phyloP scores from a whole-genome alignment of 768 basidiomycete species.

The Russula sp. region DNA sequence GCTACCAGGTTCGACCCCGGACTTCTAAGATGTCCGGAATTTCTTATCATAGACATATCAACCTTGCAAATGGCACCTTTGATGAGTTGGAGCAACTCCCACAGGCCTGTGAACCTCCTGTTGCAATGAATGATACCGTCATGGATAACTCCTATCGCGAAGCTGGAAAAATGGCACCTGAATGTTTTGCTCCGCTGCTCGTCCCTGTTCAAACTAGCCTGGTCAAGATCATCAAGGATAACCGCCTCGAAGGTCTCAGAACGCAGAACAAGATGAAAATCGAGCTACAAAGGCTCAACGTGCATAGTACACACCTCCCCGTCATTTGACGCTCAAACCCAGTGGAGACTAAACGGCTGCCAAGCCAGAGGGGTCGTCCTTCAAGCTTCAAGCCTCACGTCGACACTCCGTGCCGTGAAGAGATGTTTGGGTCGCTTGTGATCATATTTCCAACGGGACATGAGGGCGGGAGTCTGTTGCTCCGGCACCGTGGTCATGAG shows the following conservation, averaged over 20 bases:
- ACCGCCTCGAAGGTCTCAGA: background rate
- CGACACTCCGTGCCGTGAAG: background rate
- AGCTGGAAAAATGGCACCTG: background rate
- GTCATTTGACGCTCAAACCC: background rate
- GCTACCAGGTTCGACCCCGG: conserved; percentile 23
- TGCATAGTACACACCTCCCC: background rate
- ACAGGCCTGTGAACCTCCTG: background rate
- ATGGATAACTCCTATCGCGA: background rate
- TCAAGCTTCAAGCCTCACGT: background rate
- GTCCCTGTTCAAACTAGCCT: background rate
- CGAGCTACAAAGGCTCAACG: background rate
- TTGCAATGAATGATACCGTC: background rate
- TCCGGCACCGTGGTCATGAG: conserved; percentile 31
- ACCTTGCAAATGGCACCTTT: background rate
- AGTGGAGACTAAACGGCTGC: background rate
- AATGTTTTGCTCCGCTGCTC: background rate
- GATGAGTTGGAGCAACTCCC: background rate
- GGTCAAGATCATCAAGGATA: background rate
- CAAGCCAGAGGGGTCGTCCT: background rate
- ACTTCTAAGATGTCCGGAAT: background rate
- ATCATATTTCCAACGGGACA: conserved; percentile 27
- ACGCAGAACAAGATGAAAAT: background rate
- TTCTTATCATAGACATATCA: background rate
- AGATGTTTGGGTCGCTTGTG: background rate
- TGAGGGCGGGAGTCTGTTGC: conserved; percentile 36